Evolutionary conservation across 495 filamentous ascomycete species (phyloP), one percentile per base, ranked within the genome.

Genomic region (Antarctomyces pellizariae): DNA sequence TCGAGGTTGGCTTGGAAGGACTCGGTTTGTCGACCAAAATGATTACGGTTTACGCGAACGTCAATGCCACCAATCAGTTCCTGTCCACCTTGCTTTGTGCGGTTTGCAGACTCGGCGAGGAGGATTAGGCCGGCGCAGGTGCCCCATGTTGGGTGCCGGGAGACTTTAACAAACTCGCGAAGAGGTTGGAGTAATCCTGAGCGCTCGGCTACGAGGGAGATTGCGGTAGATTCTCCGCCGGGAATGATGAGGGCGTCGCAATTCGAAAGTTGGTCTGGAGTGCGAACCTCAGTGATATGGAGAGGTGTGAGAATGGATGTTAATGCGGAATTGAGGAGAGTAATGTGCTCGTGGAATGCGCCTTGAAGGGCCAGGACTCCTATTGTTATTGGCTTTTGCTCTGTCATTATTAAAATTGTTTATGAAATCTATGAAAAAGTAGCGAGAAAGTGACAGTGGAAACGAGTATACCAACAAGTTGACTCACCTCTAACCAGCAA

Each of bases 111-210:
- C 44, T 91, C 80, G 7, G 79, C 70, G 24, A 97, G 72, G 19
- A 95, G 52, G 35, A 97, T 93, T 30, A 97, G 59, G 3, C 86
- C 86, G 13, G 86, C 86, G 45, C 86, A 97, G 13, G 86, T 95
- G 7, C 86, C 86, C 86, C 86, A 97, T 10, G 72, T 75, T 11
- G 89, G 83, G 44, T 76, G 83, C 38, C 71, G 63, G 25, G 64
- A 37, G n/a, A 71, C 54, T 41, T 54, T 59, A 42, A 97, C 86
- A 47, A 93, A 97, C 7, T 86, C 62, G 22, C 84, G 57, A 32
- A 97, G 49, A 2, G 78, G 80, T 34, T 90, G 82, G 25, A 97
- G 49, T 21, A 97, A 44, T 9, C 71, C 67, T 2, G 72, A 73
- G 25, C 83, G 62, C 11, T 63, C 65, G 6, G 86, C 86, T 10